Conservation (phyloP, 305 asterid species). For the Ruellia speciosa region DNA sequence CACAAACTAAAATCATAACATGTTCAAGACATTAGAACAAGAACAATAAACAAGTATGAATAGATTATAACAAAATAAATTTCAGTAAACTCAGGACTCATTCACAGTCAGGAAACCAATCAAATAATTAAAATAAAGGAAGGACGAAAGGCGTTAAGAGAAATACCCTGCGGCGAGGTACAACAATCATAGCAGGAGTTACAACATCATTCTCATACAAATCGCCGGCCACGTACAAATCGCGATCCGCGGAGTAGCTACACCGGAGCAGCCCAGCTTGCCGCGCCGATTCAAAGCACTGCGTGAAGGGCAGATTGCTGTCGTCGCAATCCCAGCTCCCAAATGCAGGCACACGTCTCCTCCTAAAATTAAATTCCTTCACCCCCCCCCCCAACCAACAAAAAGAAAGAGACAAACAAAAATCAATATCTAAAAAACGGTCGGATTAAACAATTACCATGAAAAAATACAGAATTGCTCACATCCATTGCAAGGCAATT, state of each 20-base stretch:
- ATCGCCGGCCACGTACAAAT: conserved; percentile 81
- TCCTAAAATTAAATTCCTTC: conserved; percentile 47
- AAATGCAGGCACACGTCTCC: conserved; percentile 77
- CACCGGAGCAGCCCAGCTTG: conserved; percentile 45
- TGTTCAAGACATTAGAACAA: not conserved
- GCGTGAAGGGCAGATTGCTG: conserved; percentile 53
- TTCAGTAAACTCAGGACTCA: not conserved
- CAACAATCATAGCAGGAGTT: conserved; percentile 82
- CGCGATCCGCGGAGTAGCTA: conserved; percentile 65
- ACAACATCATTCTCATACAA: conserved; percentile 60
- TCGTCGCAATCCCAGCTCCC: conserved; percentile 89
- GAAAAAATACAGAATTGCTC: too few species aligned
- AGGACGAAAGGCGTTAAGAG: not conserved
- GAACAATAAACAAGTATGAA: too few species aligned
- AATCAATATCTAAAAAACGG: too few species aligned
- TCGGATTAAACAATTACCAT: too few species aligned
- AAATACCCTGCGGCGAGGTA: conserved; percentile 62
- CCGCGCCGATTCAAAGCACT: conserved; percentile 74
- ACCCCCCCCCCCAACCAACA: not conserved
- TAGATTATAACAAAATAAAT: too few species aligned
- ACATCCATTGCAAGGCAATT: too few species aligned
- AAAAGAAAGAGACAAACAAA: not conserved
- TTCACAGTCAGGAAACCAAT: too few species aligned
- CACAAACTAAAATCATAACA: not conserved
- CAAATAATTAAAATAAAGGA: not conserved